Percentiles rank a stretch among this genome's conserved stretches.
Conservation (phyloP, 306 rosid genomes). For the Malus orientalis region DNA sequence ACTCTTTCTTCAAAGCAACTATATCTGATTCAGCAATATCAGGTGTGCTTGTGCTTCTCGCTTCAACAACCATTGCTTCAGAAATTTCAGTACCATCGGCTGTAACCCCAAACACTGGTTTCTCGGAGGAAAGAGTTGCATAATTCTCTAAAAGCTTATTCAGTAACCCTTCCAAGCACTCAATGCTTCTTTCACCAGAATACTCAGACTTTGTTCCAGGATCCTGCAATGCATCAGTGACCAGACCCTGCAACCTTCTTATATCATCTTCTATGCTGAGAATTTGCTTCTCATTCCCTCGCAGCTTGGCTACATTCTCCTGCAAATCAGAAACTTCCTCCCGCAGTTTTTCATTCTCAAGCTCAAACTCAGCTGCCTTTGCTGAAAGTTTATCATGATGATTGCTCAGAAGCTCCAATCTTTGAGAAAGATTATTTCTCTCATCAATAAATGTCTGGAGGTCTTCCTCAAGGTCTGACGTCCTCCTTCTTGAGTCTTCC, state of each 20-base stretch:
- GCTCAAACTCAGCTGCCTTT: conserved; percentile 42
- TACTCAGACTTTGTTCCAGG: conserved; percentile 30
- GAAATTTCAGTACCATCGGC: conserved; percentile 29
- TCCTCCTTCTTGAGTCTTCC: conserved; percentile 58
- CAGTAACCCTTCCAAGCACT: conserved; percentile 57
- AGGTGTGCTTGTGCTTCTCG: conserved; percentile 30
- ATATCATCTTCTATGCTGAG: conserved; percentile 41
- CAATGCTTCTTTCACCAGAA: conserved; percentile 48
- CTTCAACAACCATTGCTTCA: conserved; percentile 24
- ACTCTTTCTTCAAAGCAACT: conserved; percentile 52
- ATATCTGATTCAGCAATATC: conserved; percentile 32
- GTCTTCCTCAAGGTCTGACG: conserved; percentile 52
- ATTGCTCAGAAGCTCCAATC: conserved; percentile 36
- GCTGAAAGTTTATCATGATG: conserved; percentile 46
- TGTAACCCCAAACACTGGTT: conserved; percentile 25
- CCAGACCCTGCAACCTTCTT: conserved; percentile 49
- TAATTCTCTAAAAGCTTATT: conserved; percentile 58
- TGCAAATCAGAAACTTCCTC: conserved; percentile 44
- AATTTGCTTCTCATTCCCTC: conserved; percentile 40
- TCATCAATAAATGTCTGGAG: conserved; percentile 41
- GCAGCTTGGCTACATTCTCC: conserved; percentile 41
- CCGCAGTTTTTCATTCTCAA: conserved; percentile 52
- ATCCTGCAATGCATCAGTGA: conserved; percentile 49
- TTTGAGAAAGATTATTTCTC: conserved; percentile 53
- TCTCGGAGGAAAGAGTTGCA: conserved; percentile 28